These are phyloP conservation scores for Tetrahymena borealis DNA, from an alignment of 73 alveolate species.

Conservation along the genomic window DNA sequence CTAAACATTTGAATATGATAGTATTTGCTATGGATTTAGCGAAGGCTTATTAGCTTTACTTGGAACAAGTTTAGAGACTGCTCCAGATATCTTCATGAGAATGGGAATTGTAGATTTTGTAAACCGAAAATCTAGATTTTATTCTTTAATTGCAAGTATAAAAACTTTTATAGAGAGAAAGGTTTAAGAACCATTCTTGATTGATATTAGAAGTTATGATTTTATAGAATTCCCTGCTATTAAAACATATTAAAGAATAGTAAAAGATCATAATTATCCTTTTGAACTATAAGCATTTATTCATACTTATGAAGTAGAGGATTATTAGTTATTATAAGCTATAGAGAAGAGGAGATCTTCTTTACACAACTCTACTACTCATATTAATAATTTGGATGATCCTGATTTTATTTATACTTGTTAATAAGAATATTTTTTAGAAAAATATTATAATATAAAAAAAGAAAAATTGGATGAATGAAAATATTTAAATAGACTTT, in stretches of 20 bases:
- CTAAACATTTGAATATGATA: neutral
- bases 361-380: neutral
- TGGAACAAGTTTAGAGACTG: neutral
- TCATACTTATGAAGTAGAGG: neutral
- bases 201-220: neutral
- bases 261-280: neutral
- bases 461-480: no score
- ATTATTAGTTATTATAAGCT: neutral
- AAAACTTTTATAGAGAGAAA: neutral
- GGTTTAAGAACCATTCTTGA: neutral
- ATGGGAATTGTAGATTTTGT: neutral
- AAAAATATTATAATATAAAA: neutral
- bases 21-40: neutral
- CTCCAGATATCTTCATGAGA: neutral
- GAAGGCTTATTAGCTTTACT: neutral
- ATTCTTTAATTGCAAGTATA: neutral
- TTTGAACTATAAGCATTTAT: neutral
- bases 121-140: neutral
- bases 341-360: neutral
- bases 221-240: neutral
- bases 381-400: neutral
- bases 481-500: no score
- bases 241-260: neutral
- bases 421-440: neutral
- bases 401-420: neutral